Evolutionary conservation across 2,329 filamentous ascomycete genomes (phyloP).

Genomic region (Cordyceps javanica): DNA sequence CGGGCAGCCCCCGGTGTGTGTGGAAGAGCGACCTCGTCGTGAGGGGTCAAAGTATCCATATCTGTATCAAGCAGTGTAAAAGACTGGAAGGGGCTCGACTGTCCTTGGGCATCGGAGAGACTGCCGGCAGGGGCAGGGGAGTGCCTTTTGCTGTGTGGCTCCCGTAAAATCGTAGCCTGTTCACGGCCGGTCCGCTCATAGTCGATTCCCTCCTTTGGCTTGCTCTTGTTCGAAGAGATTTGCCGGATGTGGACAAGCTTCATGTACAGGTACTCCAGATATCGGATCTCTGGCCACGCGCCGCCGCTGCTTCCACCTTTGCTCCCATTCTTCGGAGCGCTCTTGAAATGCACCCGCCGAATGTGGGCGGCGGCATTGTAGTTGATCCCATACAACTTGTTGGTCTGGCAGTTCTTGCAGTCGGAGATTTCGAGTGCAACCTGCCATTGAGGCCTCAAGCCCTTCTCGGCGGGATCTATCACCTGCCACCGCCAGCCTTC

Average conservation of each 20-base stretch:
- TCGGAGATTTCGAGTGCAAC: constrained; percentile 57
- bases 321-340: constrained; percentile 36
- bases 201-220: constrained; percentile 10
- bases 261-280: constrained; percentile 50
- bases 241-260: constrained; percentile 47
- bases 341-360: constrained; percentile 77
- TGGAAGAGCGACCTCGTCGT: not conserved
- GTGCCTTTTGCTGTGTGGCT: not conserved
- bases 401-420: constrained; percentile 74
- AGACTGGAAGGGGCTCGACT: not conserved
- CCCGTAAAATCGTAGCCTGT: constrained; percentile 8
- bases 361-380: constrained; percentile 94
- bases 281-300: constrained; percentile 48
- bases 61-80: not conserved
- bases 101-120: not conserved
- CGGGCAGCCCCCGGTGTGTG: not conserved
- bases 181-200: not conserved
- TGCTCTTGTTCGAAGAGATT: constrained; percentile 32
- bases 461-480: not conserved
- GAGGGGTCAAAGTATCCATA: not conserved
- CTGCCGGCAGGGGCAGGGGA: not conserved
- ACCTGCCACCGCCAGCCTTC: not conserved
- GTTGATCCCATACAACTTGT: constrained; percentile 82
- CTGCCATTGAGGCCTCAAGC: constrained; percentile 17
- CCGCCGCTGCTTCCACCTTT: constrained; percentile 44